Evolutionary conservation across 345 rosid species (phyloP), one percentile per base, ranked within the genome.

Genomic region (Cardamine occulta): DNA sequence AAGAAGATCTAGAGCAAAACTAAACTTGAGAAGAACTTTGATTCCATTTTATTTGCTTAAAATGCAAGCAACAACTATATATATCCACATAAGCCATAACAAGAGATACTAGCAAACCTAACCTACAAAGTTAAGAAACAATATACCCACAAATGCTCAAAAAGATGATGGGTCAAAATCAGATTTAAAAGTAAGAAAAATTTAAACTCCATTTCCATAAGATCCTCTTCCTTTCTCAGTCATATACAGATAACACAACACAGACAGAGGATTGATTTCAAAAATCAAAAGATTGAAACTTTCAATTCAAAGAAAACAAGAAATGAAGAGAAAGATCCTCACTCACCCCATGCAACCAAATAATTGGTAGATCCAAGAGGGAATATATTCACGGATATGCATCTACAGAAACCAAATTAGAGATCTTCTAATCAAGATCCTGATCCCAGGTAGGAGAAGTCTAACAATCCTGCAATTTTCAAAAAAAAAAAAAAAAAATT

Each of bases 261-360:
- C 8, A 48, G 11, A 74, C 0, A 34, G 10, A 12, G 29, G 31
- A 21, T 12, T 37, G 19, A 11, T 2, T 12, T 21, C 17, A 3
- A 12, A 23, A 13, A 26, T 21, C 18, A 62, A 21, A 74, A 55
- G 11, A 44, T 39, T 40, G 57, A 66, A 24, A 73, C 10, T 45
- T 56, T 60, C 13, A 59, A 68, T 12, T 66, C 8, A 11, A 44
- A 17, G 10, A 62, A 17, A 7, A n/a, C 0, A n/a, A 10, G 18
- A 39, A 55, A 37, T 59, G 35, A 58, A 57, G 76, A 74, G 73
- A 72, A 29, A 68, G 72, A 67, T 69, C 72, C 61, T 66, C 47
- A 82, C 88, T 83, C 66, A 90, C 91, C 88, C 86, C 93, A 85
- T 86, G 84, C 87, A 86, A 48, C 84, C 83, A 68, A 87, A 31